These are phyloP conservation scores for Phaeosphaeriaceae sp. DNA, from an alignment of 2,329 filamentous ascomycete genomes.

Conservation along the genomic window DNA sequence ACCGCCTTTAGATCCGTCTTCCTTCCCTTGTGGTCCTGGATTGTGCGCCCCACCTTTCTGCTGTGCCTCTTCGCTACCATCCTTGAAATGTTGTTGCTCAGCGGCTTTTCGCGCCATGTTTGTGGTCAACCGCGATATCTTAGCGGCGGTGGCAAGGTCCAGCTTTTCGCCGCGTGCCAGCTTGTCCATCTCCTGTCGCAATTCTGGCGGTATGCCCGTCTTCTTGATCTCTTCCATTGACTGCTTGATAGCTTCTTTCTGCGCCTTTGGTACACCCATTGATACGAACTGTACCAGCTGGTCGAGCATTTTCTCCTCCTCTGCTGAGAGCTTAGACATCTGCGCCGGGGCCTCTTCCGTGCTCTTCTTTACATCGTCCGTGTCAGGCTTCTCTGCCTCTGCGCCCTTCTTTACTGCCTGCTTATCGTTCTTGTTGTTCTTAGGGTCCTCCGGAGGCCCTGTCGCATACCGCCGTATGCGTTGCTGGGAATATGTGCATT, in stretches of 20 bases:
- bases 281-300: conserved; percentile 64
- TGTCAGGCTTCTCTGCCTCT: conserved; percentile 39
- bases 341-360: conserved; percentile 51
- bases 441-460: conserved; percentile 40
- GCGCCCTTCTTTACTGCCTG: conserved; percentile 34
- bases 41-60: conserved; percentile 46
- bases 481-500: conserved; percentile 54
- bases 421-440: conserved; percentile 39
- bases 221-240: conserved; percentile 69
- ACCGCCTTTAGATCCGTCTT: conserved; percentile 15
- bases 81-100: conserved; percentile 41
- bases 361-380: conserved; percentile 43
- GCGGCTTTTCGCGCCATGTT: conserved; percentile 62
- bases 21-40: neutral
- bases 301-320: conserved; percentile 66
- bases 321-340: conserved; percentile 57
- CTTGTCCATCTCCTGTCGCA: conserved; percentile 68
- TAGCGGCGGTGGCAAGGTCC: conserved; percentile 65
- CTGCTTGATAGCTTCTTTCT: conserved; percentile 65
- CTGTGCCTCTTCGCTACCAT: conserved; percentile 38
- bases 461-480: conserved; percentile 54
- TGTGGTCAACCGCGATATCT: conserved; percentile 64
- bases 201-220: conserved; percentile 73
- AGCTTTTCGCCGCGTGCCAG: conserved; percentile 57
- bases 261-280: conserved; percentile 66